phyloP scores from a whole-genome alignment of 768 basidiomycete genomes.

The Leccinum longicurvipes region DNA sequence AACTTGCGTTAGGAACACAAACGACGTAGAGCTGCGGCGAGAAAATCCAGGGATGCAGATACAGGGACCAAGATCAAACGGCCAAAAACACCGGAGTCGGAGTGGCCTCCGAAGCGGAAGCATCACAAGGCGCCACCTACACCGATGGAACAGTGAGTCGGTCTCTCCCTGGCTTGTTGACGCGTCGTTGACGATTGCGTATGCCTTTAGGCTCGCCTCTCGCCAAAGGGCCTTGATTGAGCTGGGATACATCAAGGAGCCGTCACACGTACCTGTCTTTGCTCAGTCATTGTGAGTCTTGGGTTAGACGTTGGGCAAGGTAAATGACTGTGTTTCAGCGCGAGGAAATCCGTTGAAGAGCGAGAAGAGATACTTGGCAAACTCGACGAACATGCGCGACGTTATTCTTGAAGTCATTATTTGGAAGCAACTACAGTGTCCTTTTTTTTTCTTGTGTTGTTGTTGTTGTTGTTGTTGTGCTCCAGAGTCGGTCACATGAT shows the following conservation, averaged over 20 bases:
- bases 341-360: conserved; percentile 39
- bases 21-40: conserved; percentile 19
- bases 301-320: neutral
- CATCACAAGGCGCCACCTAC: conserved; percentile 50
- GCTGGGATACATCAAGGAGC: conserved; percentile 53
- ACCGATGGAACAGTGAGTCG: conserved; percentile 49
- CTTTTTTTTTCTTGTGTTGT: too few relatives aligned
- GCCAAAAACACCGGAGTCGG: conserved; percentile 35
- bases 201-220: conserved; percentile 41
- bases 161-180: neutral
- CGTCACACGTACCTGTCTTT: conserved; percentile 52
- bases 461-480: too few relatives aligned
- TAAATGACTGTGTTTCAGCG: conserved; percentile 28
- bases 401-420: neutral
- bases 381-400: conserved; percentile 36
- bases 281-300: conserved; percentile 62
- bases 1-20: conserved; percentile 24
- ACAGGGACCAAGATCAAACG: conserved; percentile 10
- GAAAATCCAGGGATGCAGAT: conserved; percentile 19
- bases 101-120: conserved; percentile 65
- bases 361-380: conserved; percentile 40
- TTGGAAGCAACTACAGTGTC: too few relatives aligned
- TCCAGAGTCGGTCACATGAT: too few relatives aligned
- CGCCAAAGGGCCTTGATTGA: conserved; percentile 62
- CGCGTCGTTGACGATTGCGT: neutral